Evolutionary conservation across 306 rosid species (phyloP), one percentile per base, ranked within the genome.

Genomic region (Ormosia semicastrata): DNA sequence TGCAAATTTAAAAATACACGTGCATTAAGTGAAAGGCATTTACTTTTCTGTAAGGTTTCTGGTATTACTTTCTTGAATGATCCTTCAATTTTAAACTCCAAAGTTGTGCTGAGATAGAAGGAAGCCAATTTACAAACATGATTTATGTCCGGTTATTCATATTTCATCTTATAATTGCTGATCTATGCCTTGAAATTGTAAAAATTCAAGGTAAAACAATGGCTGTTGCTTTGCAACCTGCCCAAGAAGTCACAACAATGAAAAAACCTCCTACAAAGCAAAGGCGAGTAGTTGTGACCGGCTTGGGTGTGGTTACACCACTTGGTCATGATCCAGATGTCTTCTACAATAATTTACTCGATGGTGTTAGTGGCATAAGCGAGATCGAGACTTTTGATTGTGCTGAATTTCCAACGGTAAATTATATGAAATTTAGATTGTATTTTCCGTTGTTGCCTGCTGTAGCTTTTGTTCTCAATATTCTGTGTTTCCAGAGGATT

Each of bases 301-400:
- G 99, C 47, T 84, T 92, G 94, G 98, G 99, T 64, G 94, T 95
- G 79, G 98, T 89, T 82, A 90, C 97, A 34, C 94, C 99, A 40
- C 89, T 95, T 24, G 99, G 99, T 76, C 99, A 95, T 80, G 98
- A 95, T 13, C 87, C 89, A 40, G 94, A 95, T 77, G 83, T 86
- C 83, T 95, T 93, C 91, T 95, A 95, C 89, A 89, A 87, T 73
- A 95, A 95, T 85, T 88, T 93, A 85, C 97, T 95, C 29, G 88
- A 93, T 81, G 99, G 99, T 82, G 92, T 86, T 84, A 93, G 99
- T 83, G 99, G 99, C 77, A 85, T 95, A 54, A 95, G 99, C 8
- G 97, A 95, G 90, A 95, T 95, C 30, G 99, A 95, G 88, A 82
- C 93, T 79, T 95, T 95, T 89, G 98, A 95, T 84, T 95, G 99